phyloP scores from a whole-genome alignment of 2,329 filamentous ascomycete species.

The Colletotrichum melonis region DNA sequence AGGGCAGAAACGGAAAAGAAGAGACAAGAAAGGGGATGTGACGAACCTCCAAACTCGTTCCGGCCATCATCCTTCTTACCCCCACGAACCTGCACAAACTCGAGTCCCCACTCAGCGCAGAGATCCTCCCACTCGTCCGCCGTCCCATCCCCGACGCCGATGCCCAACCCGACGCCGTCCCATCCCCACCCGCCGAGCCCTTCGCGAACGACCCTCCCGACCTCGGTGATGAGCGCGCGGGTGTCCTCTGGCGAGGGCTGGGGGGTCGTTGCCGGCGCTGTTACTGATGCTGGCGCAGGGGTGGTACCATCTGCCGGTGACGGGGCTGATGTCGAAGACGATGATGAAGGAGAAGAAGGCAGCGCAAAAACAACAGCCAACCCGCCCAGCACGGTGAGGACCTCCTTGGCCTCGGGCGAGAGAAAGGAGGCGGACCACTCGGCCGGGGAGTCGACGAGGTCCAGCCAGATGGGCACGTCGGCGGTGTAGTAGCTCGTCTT shows the following conservation, averaged over 20 bases:
- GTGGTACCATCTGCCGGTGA: not conserved
- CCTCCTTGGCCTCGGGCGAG: conserved; percentile 70
- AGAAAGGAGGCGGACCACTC: conserved; percentile 72
- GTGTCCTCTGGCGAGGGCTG: conserved; percentile 37
- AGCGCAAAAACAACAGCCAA: conserved; percentile 66
- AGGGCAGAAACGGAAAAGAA: not conserved
- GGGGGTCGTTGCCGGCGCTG: not conserved
- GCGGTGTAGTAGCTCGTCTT: conserved; percentile 72
- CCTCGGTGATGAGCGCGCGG: conserved; percentile 59
- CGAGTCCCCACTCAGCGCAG: conserved; percentile 67
- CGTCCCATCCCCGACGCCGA: conserved; percentile 62
- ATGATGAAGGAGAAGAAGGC: conserved; percentile 32
- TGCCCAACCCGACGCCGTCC: conserved; percentile 72
- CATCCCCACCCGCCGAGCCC: conserved; percentile 71
- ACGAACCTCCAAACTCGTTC: conserved; percentile 70
- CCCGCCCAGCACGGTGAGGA: conserved; percentile 70
- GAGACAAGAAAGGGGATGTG: not conserved
- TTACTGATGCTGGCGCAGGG: not conserved
- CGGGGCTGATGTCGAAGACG: not conserved
- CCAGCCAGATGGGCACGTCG: conserved; percentile 74
- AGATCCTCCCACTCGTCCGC: conserved; percentile 71
- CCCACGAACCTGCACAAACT: conserved; percentile 69
- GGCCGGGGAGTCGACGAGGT: conserved; percentile 62
- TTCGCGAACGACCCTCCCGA: conserved; percentile 66
- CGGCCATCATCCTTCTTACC: conserved; percentile 49